Base-by-base conservation (phyloP, 2,329 filamentous ascomycete species). In the Trichophyton benhamiae region DNA sequence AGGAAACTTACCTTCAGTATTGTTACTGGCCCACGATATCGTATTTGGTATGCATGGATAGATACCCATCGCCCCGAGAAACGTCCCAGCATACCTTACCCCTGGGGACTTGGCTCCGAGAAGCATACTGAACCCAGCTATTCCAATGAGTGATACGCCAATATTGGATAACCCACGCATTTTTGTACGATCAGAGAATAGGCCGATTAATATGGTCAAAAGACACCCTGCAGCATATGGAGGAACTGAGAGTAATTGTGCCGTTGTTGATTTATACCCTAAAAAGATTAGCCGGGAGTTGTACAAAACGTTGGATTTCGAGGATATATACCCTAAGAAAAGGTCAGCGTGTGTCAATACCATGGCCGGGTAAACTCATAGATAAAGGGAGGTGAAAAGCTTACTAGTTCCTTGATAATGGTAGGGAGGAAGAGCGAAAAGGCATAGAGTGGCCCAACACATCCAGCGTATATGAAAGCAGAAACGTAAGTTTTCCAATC, bases 41-140 rank as follows among this genome's bases (percentile, higher is more conserved):
- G 89, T 95, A 70, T 95, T 94, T 7, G 89, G 77, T 61, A 96
- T 89, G 68, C 85, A 87, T 0, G 91, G 91, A 69, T 96, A 96
- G 67, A 96, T 95, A 0, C 91, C 91, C 61, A 92, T 78, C 0
- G 91, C 91, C 0, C 87, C 91, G 0, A 96, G 78, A 73, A 95
- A 96, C 0, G 85, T 88, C 0, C 88, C 91, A 0, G 86, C 87
- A 71, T 96, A 96, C 69, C 91, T 86, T 0, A 92, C 84, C 0
- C 79, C 80, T 0, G 90, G 41, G 7, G 44, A 53, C n/a, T 80
- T 76, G 3, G 83, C 83, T 0, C 82, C 73, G 1, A 95, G 78
- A 2, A 96, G 80, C 86, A 96, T 91, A 44, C 80, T 72, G 70
- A 96, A 96, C 0, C 91, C 92, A 0, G 78, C 74, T 15, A 95